These are phyloP conservation scores for Trametes villosa DNA, from an alignment of 768 basidiomycete genomes.

Conservation along the genomic window DNA sequence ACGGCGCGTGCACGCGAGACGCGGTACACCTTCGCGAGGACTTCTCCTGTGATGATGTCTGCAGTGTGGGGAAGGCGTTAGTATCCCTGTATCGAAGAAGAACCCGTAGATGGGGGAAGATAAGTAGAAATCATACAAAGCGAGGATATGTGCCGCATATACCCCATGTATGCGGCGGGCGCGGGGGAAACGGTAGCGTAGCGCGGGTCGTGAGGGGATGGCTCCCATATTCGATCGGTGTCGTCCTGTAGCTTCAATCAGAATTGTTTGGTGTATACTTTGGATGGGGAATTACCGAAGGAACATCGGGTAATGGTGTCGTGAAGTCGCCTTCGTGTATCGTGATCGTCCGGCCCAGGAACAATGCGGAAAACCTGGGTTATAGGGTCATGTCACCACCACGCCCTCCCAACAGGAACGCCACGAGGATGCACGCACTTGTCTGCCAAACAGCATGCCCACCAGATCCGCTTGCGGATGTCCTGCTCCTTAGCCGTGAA, in stretches of 20 bases:
- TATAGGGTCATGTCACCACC: slow-evolving; percentile 33
- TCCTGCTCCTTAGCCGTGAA: slow-evolving; percentile 68
- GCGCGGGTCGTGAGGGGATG: slow-evolving; percentile 40
- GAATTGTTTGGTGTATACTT: background rate
- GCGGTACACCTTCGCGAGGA: slow-evolving; percentile 74
- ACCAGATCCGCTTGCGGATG: slow-evolving; percentile 78
- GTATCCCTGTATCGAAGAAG: background rate
- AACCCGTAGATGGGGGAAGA: background rate
- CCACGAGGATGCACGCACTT: slow-evolving; percentile 47
- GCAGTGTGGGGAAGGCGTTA: background rate
- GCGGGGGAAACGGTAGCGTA: slow-evolving; percentile 45
- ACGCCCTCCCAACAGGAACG: slow-evolving; percentile 1
- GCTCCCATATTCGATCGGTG: slow-evolving; percentile 57
- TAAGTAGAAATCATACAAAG: slow-evolving; percentile 51
- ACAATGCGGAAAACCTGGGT: slow-evolving; percentile 52
- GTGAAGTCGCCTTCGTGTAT: slow-evolving; percentile 76
- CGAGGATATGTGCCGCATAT: slow-evolving; percentile 56
- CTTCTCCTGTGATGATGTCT: slow-evolving; percentile 70
- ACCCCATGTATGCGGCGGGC: slow-evolving; percentile 52
- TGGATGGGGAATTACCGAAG: slow-evolving; percentile 44
- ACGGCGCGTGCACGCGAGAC: slow-evolving; percentile 52
- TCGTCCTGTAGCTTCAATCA: slow-evolving; percentile 48
- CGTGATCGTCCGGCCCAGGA: slow-evolving; percentile 63
- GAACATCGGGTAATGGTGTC: slow-evolving; percentile 59
- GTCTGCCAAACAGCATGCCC: slow-evolving; percentile 74